Conservation (phyloP, 208 protist species). For the Lotmaria passim region DNA sequence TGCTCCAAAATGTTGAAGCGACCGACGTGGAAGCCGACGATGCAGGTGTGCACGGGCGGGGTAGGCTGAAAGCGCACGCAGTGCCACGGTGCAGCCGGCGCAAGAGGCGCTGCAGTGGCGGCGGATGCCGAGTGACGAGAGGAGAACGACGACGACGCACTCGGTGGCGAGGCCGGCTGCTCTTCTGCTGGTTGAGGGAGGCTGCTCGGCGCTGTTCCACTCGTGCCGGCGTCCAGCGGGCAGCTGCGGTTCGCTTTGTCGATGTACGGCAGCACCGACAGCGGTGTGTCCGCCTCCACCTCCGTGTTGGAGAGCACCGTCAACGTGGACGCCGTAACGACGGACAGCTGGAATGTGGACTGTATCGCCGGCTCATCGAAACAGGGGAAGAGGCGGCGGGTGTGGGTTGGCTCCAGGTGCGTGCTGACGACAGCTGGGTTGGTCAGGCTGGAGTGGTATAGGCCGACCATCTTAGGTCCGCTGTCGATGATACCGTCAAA, state of each 20-base stretch:
- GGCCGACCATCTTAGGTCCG: slow-evolving; percentile 22
- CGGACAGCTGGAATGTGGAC: slow-evolving; percentile 60
- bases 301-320: slow-evolving; percentile 61
- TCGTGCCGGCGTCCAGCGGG: neutral
- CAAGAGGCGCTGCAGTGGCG: neutral
- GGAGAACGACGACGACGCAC: neutral
- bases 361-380: slow-evolving; percentile 74
- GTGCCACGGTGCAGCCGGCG: slow-evolving; percentile 23
- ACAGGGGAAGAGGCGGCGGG: slow-evolving; percentile 66
- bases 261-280: slow-evolving; percentile 22
- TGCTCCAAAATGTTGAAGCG: slow-evolving; percentile 90
- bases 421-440: slow-evolving; percentile 56
- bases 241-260: neutral
- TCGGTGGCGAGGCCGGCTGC: neutral
- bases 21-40: slow-evolving; percentile 90
- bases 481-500: slow-evolving; percentile 50
- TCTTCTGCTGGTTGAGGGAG: neutral
- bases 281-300: slow-evolving; percentile 36
- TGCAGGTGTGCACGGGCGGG: slow-evolving; percentile 56
- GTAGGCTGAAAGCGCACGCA: slow-evolving; percentile 52
- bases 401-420: slow-evolving; percentile 68
- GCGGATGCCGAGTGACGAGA: neutral
- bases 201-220: neutral
- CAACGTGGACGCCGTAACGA: slow-evolving; percentile 36
- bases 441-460: slow-evolving; percentile 44